Evolutionary conservation across 306 rosid genomes (phyloP).

Genomic region (Castanea mollissima): DNA sequence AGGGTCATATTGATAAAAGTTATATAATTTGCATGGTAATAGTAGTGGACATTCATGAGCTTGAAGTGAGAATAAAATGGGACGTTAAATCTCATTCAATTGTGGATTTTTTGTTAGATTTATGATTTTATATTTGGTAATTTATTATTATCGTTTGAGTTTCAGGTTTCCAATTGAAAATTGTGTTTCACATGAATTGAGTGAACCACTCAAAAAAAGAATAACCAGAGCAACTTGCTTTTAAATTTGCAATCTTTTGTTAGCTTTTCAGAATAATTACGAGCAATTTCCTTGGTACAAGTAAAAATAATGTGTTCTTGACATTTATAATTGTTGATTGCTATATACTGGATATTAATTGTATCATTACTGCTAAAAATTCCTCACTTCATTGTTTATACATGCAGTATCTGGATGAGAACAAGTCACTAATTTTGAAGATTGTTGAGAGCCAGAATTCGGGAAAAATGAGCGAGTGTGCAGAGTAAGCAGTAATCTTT

Average conservation of each 20-base stretch:
- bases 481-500: conserved; percentile 66
- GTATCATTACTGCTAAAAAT: neutral
- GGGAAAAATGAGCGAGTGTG: conserved; percentile 91
- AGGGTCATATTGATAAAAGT: too few relatives aligned
- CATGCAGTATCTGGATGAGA: conserved; percentile 93
- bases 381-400: conserved; percentile 10
- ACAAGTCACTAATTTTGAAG: conserved; percentile 97
- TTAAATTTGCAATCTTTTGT: neutral
- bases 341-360: neutral
- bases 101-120: neutral
- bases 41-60: neutral
- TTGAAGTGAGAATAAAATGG: neutral
- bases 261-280: neutral
- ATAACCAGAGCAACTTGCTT: neutral
- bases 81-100: neutral
- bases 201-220: neutral
- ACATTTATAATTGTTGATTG: neutral
- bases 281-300: neutral
- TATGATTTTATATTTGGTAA: neutral
- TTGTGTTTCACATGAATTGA: neutral
- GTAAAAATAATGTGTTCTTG: neutral
- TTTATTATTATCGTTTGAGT: neutral
- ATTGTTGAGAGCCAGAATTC: conserved; percentile 97
- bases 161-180: neutral
- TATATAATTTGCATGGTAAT: neutral